phyloP scores from a whole-genome alignment of 805 yeast species.

The Kodamaea nitidulidarum region DNA sequence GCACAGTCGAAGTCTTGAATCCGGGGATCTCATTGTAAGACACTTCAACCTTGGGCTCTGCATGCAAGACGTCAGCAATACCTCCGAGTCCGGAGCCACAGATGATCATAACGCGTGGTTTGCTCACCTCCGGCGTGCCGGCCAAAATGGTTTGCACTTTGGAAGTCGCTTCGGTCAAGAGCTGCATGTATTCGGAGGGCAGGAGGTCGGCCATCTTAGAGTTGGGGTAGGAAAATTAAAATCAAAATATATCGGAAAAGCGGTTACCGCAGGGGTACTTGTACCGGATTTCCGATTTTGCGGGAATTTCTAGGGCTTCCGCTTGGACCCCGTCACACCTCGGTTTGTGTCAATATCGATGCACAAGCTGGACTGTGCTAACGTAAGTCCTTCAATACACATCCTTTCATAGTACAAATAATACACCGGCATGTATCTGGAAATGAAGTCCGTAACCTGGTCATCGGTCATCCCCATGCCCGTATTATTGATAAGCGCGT shows the following conservation, averaged over 20 bases:
- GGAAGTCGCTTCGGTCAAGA: constrained; percentile 19
- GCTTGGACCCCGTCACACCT: constrained; percentile 7
- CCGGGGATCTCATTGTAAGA: constrained; percentile 74
- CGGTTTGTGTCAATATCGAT: constrained; percentile 16
- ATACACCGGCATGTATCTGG: constrained; percentile 85
- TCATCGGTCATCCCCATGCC: constrained; percentile 82
- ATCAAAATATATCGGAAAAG: too few relatives aligned
- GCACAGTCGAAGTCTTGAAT: constrained; percentile 75
- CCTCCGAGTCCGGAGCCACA: constrained; percentile 97
- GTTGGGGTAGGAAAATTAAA: too few relatives aligned
- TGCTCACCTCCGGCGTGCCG: constrained; percentile 12
- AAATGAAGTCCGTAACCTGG: constrained; percentile 64
- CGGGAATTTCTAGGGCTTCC: too few relatives aligned
- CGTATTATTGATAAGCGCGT: constrained; percentile 41
- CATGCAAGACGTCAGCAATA: constrained; percentile 52
- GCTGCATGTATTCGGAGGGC: constrained; percentile 16
- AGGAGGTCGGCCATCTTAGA: constrained; percentile 8
- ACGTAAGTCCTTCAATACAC: constrained; percentile 18
- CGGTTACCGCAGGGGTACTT: too few relatives aligned
- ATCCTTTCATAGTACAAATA: constrained; percentile 57
- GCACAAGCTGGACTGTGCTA: constrained; percentile 12
- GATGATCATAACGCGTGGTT: constrained; percentile 70
- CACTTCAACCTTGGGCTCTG: constrained; percentile 45
- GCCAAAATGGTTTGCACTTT: constrained; percentile 14
- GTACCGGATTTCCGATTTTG: background rate